Evolutionary conservation across 257 asterid species (phyloP), one percentile per base, ranked within the genome.

Genomic region (Petunia secreta): DNA sequence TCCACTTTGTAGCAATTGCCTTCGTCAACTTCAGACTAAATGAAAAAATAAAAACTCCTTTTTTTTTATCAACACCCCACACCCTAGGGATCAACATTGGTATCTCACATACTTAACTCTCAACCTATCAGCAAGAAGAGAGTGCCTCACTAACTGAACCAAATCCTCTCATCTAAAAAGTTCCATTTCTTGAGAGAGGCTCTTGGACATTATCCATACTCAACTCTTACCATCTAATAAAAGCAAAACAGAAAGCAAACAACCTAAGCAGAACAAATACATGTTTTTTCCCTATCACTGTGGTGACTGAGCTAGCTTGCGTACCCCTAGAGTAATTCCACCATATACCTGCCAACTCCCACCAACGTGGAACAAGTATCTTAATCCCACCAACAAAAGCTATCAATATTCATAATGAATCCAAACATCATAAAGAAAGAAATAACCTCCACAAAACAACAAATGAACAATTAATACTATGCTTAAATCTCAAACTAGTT

Each of bases 131-230:
- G 44, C 57, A 2, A 7, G 38, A n/a, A 67, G 14, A 7, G 75
- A 2, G 38, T 67, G 38, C 9, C 75, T 67, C 54, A 41, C 8
- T 67, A 43, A 67, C 75, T 41, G 75, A 67, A 38, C 15, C 52
- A 65, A 65, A 67, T 67, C 38, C 75, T 41, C 54, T 67, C 55
- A n/a, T 43, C 54, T n/a, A 67, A 67, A 41, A 25, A 67, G 38
- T 15, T 41, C 54, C 75, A 1, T 14, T 41, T 67, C 54, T 67
- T n/a, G 75, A 67, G 36, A 15, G 36, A 40, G 37, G 37, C 54
- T 67, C 3, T 0, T 3, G 39, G 55, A 67, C 14, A 67, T 41
- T 54, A 67, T 67, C 75, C 75, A 43, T 7, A 11, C 41, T 43
- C 16, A 41, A 53, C 14, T 15, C 38, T 52, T 1, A 67, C 41